Base-by-base conservation (phyloP, 2,329 filamentous ascomycete species). In the Fusarium succisae region DNA sequence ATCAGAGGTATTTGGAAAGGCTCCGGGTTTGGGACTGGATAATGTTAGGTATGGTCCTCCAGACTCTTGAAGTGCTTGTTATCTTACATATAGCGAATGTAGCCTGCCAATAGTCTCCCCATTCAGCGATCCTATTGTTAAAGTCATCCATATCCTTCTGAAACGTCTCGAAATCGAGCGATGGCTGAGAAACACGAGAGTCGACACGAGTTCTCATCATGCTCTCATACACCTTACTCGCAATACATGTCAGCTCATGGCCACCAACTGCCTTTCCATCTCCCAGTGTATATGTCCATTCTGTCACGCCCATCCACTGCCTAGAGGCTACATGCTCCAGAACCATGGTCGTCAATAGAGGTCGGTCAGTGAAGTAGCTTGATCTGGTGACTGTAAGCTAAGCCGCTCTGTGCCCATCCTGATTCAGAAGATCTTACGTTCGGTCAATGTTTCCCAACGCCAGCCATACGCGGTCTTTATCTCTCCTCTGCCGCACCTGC, bases 101-200 rank as follows among this genome's bases (percentile, higher is more conserved):
- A 14, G 14, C 7, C 6, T 15, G 20, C 63, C 63, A 65, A 20
- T 44, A 22, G 12, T 65, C 63, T 10, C 32, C 35, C 63, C 63
- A 65, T 2, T 10, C 11, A 5, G 35, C 2, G 7, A 54, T 47
- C 6, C 3, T 26, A 3, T 12, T n/a, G 2, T 65, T 39, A 11
- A 65, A 65, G 5, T 24, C n/a, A 11, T 26, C 15, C 18, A 65
- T 39, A 8, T 14, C n/a, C 5, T 50, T 30, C 2, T 38, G 26
- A 11, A 54, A 14, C 0, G 12, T 5, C 6, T 37, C 45, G 2
- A 44, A 20, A 8, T 65, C 18, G 1, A 24, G 4, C 9, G 10
- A 1, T 22, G 28, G 5, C 6, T 22, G 5, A 7, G 12, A n/a
- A 26, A 26, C 10, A 28, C 6, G 3, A 9, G 20, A 11, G 7